These are phyloP conservation scores for Phytophthora europaea DNA, from an alignment of 352 stramenopile genomes.

Conservation along the genomic window DNA sequence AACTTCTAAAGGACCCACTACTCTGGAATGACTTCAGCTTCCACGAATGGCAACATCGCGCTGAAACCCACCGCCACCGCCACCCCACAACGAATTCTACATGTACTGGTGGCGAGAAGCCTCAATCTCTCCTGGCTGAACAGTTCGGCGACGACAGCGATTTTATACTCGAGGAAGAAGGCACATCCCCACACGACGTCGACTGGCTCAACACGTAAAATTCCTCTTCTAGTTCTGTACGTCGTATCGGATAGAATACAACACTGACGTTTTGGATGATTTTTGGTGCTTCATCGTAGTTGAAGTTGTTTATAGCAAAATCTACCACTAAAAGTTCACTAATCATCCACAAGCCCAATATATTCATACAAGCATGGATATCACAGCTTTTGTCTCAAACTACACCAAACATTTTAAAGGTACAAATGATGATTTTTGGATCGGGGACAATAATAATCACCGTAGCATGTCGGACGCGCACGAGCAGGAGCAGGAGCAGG, in stretches of 20 bases:
- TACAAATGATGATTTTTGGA: background rate
- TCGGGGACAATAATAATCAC: background rate
- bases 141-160: conserved; percentile 2
- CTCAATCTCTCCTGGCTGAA: background rate
- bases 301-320: background rate
- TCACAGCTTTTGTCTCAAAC: too few species aligned
- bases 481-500: too few species aligned
- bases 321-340: background rate
- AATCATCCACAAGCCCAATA: too few species aligned
- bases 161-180: conserved; percentile 28
- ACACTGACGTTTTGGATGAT: background rate
- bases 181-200: conserved; percentile 26
- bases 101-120: background rate
- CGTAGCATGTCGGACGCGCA: background rate
- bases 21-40: conserved; percentile 58
- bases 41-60: conserved; percentile 49
- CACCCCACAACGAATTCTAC: background rate
- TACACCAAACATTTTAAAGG: too few species aligned
- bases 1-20: conserved; percentile 35
- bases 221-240: too few species aligned
- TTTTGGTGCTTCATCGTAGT: background rate
- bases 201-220: conserved; percentile 28
- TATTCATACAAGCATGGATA: too few species aligned
- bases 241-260: too few species aligned
- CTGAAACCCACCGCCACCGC: background rate